Evolutionary conservation across 352 stramenopile genomes (phyloP), one percentile per base, ranked within the genome.

Genomic region (Globisporangium cystogenes): DNA sequence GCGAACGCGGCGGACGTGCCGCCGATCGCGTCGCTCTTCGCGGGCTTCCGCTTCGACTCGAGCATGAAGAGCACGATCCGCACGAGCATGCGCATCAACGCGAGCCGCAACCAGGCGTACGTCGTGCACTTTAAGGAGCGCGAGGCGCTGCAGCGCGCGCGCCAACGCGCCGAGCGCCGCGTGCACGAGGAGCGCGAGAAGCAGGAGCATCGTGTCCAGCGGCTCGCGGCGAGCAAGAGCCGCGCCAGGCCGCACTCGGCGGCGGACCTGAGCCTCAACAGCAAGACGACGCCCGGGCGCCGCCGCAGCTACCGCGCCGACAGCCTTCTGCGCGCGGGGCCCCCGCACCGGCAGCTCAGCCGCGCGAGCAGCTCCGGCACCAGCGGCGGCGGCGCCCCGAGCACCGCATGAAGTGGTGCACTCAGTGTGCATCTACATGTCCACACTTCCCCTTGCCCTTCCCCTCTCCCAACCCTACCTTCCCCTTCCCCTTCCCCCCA

Each of bases 51-150:
- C 15, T 57, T 90, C 23, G 80, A 90, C 57, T 87, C 77, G 11
- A 58, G 60, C 39, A 90, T 88, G 75, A 90, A 90, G 57, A 82
- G 64, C 57, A 86, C 75, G 1, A 80, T 90, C 47, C 74, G 74
- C 23, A 59, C 71, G 53, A 90, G 77, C 57, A 89, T 90, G 78
- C 80, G 77, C 41, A 87, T 89, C 55, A 90, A 89, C 53, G 67
- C 72, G 31, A 82, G 74, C 27, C 77, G 80, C 41, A 87, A 69
- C 39, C 67, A 82, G n/a, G 75, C 77, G 18, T 76, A 90, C 44
- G 60, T 87, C 2, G 72, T 87, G 14, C 80, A 87, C 35, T 86
- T 82, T 57, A 78, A 83, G 24, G 80, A 88, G 39, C 64, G 77
- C 45, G 57, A 76, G 40, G 67, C 77, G 16, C 60, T 88, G 27